phyloP scores from a whole-genome alignment of 2,329 filamentous ascomycete species.

The Fusarium musae region DNA sequence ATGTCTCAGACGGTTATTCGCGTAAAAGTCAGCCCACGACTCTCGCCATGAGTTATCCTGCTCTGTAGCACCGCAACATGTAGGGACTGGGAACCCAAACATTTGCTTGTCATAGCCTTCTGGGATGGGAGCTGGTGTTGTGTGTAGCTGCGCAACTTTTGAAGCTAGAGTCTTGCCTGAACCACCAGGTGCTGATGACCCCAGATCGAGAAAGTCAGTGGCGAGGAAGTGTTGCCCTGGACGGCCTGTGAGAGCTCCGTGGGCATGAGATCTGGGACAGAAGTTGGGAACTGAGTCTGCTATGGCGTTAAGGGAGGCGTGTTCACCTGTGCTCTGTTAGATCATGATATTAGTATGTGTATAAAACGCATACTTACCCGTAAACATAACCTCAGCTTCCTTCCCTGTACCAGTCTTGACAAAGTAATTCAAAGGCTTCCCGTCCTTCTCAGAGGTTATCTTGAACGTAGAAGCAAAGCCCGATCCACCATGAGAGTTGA shows the following conservation, averaged over 20 bases:
- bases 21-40: slow-evolving; percentile 89
- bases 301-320: slow-evolving; percentile 85
- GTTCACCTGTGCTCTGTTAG: slow-evolving; percentile 70
- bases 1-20: slow-evolving; percentile 75
- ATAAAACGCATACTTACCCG: slow-evolving; percentile 57
- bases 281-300: slow-evolving; percentile 76
- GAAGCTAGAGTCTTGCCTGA: slow-evolving; percentile 71
- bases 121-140: slow-evolving; percentile 75
- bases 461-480: slow-evolving; percentile 77
- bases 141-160: slow-evolving; percentile 84
- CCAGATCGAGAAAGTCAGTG: slow-evolving; percentile 83
- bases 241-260: slow-evolving; percentile 69
- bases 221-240: slow-evolving; percentile 67
- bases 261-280: slow-evolving; percentile 79
- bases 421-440: slow-evolving; percentile 69
- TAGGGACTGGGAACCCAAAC: slow-evolving; percentile 87
- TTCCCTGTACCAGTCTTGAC: slow-evolving; percentile 75
- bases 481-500: slow-evolving; percentile 72
- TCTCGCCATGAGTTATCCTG: slow-evolving; percentile 80
- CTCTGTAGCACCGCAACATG: slow-evolving; percentile 85
- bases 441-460: slow-evolving; percentile 58
- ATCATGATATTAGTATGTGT: slow-evolving; percentile 1
- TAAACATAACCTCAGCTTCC: slow-evolving; percentile 75
- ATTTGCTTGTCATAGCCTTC: slow-evolving; percentile 66
- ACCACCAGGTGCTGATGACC: slow-evolving; percentile 53